Conservation (phyloP, 78 protist genomes). For the Dictyostelium citrinum region DNA sequence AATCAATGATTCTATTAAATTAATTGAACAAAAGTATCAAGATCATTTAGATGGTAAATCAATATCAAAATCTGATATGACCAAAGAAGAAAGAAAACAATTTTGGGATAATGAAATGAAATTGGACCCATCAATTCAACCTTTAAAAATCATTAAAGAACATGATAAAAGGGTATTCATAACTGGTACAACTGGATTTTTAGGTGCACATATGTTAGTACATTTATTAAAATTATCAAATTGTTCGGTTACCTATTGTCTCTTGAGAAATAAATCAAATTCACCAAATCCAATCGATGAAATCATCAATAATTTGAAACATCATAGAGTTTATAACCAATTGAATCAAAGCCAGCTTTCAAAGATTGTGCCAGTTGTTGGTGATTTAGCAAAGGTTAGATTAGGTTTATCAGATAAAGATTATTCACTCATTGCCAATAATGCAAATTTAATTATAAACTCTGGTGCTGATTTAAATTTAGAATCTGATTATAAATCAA, state of each 20-base stretch:
- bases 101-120: conserved; percentile 2
- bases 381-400: background rate
- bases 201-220: conserved; percentile 5
- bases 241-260: background rate
- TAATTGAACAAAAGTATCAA: background rate
- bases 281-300: background rate
- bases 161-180: conserved; percentile 4
- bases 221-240: background rate
- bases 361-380: background rate
- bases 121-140: background rate
- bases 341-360: background rate
- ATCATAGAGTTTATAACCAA: background rate
- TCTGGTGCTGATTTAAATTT: background rate
- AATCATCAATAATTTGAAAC: background rate
- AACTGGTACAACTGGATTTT: conserved; percentile 48
- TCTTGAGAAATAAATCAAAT: background rate
- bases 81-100: background rate
- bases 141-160: background rate
- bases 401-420: background rate
- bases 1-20: background rate
- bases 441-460: background rate
- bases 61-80: background rate
- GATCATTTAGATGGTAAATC: background rate
- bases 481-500: background rate
- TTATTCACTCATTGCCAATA: background rate